Percentiles rank a stretch among this genome's conserved stretches.
Conservation (phyloP, 495 filamentous ascomycete genomes). For the Penicillium odoratum region DNA sequence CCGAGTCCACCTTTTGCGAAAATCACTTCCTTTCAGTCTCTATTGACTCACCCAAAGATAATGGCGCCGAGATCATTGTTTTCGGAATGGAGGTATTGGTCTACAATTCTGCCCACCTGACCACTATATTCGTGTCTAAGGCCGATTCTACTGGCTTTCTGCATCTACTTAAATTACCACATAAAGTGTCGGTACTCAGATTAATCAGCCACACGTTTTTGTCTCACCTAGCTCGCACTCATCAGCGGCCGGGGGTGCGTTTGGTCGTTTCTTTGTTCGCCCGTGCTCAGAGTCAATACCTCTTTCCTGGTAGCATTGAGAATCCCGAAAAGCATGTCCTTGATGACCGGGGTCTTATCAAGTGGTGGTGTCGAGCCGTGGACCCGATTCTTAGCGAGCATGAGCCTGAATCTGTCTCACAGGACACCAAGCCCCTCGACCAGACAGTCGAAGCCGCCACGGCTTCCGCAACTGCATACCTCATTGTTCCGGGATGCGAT, state of each 20-base stretch:
- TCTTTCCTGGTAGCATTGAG: conserved; percentile 88
- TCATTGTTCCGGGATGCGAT: conserved; percentile 86
- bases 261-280: conserved; percentile 90
- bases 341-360: conserved; percentile 82
- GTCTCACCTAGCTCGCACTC: conserved; percentile 65
- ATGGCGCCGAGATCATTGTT: conserved; percentile 51
- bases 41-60: conserved; percentile 44
- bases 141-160: conserved; percentile 94
- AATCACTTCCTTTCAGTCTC: conserved; percentile 82
- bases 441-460: conserved; percentile 37
- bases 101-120: conserved; percentile 73
- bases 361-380: conserved; percentile 91
- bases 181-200: conserved; percentile 70
- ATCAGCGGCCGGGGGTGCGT: conserved; percentile 65
- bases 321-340: conserved; percentile 89
- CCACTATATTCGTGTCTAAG: conserved; percentile 92
- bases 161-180: conserved; percentile 59
- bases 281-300: conserved; percentile 86
- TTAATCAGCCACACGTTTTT: conserved; percentile 75
- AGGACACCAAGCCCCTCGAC: conserved; percentile 44
- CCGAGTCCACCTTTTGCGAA: conserved; percentile 80
- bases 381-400: conserved; percentile 66
- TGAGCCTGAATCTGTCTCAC: conserved; percentile 41
- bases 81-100: conserved; percentile 66
- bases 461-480: conserved; percentile 61